phyloP scores from a whole-genome alignment of 2,329 filamentous ascomycete genomes.

The Alternaria arborescens region DNA sequence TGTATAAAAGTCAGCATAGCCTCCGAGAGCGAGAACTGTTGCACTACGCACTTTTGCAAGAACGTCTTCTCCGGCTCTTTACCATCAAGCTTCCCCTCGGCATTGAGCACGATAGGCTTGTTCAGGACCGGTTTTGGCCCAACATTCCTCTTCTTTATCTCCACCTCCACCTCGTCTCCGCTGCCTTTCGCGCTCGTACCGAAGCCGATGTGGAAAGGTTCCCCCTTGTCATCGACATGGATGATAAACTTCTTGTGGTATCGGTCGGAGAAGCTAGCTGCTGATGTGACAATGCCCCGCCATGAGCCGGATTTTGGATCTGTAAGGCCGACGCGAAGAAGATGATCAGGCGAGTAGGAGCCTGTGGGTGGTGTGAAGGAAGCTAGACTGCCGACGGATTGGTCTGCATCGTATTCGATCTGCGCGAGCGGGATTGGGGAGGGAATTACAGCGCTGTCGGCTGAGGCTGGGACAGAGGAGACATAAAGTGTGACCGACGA shows the following conservation, averaged over 20 bases:
- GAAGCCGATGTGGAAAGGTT: conserved; percentile 57
- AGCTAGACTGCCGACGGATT: conserved; percentile 44
- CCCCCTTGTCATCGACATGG: conserved; percentile 55
- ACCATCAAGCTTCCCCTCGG: conserved; percentile 60
- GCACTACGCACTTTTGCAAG: conserved; percentile 58
- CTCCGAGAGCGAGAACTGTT: not conserved
- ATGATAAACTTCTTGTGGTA: conserved; percentile 56
- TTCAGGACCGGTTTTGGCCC: conserved; percentile 58
- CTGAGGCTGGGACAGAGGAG: conserved; percentile 84
- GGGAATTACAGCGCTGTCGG: conserved; percentile 52
- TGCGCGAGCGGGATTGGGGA: conserved; percentile 54
- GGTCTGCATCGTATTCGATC: conserved; percentile 54
- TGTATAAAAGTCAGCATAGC: conserved; percentile 34
- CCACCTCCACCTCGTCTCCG: conserved; percentile 53
- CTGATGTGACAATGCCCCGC: conserved; percentile 57
- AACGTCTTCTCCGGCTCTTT: conserved; percentile 60
- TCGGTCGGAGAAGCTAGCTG: conserved; percentile 52
- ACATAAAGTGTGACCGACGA: conserved; percentile 50
- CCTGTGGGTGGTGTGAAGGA: conserved; percentile 50
- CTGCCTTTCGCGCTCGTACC: conserved; percentile 43
- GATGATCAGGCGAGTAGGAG: conserved; percentile 47
- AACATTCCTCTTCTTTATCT: conserved; percentile 49
- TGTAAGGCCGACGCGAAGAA: conserved; percentile 56
- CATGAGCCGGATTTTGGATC: conserved; percentile 51
- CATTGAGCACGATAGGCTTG: conserved; percentile 64